Evolutionary conservation across 805 yeast genomes (phyloP), one percentile per base, ranked within the genome.

Genomic region (Wickerhamiella galacta): DNA sequence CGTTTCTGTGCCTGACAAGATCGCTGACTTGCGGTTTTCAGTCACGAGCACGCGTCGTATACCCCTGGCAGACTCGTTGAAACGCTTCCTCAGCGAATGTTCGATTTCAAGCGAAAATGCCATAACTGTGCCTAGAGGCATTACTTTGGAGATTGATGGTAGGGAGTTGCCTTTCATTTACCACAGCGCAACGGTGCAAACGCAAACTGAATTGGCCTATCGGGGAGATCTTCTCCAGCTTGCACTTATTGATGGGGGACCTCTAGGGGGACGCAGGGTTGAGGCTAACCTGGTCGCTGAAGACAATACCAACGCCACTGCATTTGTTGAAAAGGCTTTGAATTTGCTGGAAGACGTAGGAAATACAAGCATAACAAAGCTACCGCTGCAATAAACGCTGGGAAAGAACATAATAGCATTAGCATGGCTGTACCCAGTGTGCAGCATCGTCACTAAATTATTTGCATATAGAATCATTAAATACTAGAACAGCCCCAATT

Each of bases 161-260:
- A 38, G 48, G 23, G 42, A 48, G 1, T 61, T 67, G 2, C 44
- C 53, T 20, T 71, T 71, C 46, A 51, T 58, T 31, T 67, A 65
- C 40, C 57, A 65, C 28, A 51, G 56, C 32, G 46, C 62, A 40
- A 41, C 54, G n/a, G 59, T 61, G 46, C 50, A 71, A 28, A 58
- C 64, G 7, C 66, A 64, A 38, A 45, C 66, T 22, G 64, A 61
- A 32, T 56, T 67, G 35, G 39, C 48, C n/a, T 59, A 47, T 33
- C 52, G 52, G 10, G 57, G 53, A 7, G 31, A 27, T 10, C 31
- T 49, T 18, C 49, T 67, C 14, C 70, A 67, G 39, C 56, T 59
- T 33, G 56, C 63, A 26, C 46, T 60, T 12, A 52, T 66, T 12
- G 76, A 72, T 44, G 74, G 75, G n/a, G 77, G 76, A 3, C 49